A percentile compares a stretch with the other conserved stretches of the same genome.
Evolutionary conservation across 306 rosid genomes (phyloP).

Genomic region (Coriaria nepalensis): DNA sequence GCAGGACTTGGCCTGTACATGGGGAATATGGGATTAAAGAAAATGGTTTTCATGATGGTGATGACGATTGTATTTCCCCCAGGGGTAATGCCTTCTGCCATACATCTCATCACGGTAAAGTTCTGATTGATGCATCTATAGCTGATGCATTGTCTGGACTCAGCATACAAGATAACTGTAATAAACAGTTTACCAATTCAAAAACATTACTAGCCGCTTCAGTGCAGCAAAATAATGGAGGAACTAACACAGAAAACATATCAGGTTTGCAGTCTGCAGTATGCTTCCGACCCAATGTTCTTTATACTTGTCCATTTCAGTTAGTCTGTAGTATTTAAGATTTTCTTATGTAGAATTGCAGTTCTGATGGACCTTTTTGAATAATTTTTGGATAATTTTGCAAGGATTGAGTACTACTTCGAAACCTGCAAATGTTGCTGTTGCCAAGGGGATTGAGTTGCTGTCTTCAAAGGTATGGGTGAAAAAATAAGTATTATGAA

Average conservation of each 20-base stretch:
- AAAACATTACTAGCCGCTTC: constrained; percentile 23
- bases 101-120: constrained; percentile 28
- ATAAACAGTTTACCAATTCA: constrained; percentile 36
- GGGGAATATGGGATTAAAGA: constrained; percentile 34
- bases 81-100: constrained; percentile 27
- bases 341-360: constrained; percentile 2
- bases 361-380: background rate
- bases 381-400: constrained; percentile 16
- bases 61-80: constrained; percentile 15
- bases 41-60: constrained; percentile 33
- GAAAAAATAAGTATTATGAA: constrained; percentile 3
- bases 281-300: constrained; percentile 5
- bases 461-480: constrained; percentile 46
- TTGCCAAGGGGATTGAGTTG: constrained; percentile 9
- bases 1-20: constrained; percentile 24
- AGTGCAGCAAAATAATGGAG: constrained; percentile 40
- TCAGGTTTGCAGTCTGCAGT: constrained; percentile 41
- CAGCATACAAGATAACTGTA: constrained; percentile 26
- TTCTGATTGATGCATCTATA: constrained; percentile 33
- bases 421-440: constrained; percentile 28
- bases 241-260: constrained; percentile 33
- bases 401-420: constrained; percentile 35
- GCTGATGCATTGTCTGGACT: constrained; percentile 37
- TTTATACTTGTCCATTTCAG: constrained; percentile 1
- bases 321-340: constrained; percentile 10